Evolutionary conservation across 2,329 filamentous ascomycete genomes (phyloP).

Genomic region (Cercospora nicotianae): DNA sequence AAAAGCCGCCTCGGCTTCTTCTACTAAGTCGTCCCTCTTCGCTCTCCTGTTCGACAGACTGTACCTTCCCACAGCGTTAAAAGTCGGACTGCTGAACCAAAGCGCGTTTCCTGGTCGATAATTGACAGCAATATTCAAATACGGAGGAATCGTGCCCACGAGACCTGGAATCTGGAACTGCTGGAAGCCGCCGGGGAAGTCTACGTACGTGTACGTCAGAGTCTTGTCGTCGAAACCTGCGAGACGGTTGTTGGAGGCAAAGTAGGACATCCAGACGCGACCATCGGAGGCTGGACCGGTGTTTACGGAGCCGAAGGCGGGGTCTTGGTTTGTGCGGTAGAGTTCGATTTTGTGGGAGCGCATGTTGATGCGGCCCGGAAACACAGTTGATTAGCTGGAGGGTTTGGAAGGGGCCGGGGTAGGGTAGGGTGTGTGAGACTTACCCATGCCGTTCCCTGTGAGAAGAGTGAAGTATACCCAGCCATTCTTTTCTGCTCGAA

Average conservation of each 20-base stretch:
- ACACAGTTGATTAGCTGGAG: neutral
- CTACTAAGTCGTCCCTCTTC: neutral
- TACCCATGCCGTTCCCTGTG: conserved; percentile 22
- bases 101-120: conserved; percentile 21
- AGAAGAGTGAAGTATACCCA: conserved; percentile 24
- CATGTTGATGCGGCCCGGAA: conserved; percentile 20
- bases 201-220: conserved; percentile 17
- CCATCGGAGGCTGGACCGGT: conserved; percentile 17
- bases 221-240: conserved; percentile 22
- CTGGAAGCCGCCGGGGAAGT: conserved; percentile 16
- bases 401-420: too few relatives aligned
- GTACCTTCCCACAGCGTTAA: conserved; percentile 11
- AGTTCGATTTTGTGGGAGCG: conserved; percentile 19
- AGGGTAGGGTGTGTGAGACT: too few relatives aligned
- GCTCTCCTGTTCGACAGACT: neutral
- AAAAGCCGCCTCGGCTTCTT: neutral
- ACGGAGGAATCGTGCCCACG: conserved; percentile 15
- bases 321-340: conserved; percentile 17
- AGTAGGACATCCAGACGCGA: conserved; percentile 21
- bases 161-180: conserved; percentile 10
- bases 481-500: conserved; percentile 20
- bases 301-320: conserved; percentile 16
- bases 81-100: conserved; percentile 17
- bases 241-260: conserved; percentile 15
- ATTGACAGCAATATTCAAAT: conserved; percentile 23